These are phyloP conservation scores for Crithidia fasciculata DNA, from an alignment of 208 protist genomes.

Conservation along the genomic window DNA sequence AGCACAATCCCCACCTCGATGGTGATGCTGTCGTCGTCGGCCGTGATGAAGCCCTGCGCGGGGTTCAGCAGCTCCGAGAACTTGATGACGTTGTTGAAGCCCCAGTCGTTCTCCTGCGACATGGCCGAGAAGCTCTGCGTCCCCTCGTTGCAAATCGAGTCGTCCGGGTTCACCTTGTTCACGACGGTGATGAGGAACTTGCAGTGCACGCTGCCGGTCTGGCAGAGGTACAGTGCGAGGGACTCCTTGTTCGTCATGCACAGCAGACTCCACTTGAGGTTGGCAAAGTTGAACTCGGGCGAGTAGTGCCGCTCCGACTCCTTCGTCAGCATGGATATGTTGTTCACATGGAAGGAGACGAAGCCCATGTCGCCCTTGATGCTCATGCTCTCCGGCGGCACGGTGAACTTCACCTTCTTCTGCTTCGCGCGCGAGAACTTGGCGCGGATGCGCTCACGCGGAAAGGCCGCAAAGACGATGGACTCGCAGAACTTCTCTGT, in stretches of 20 bases:
- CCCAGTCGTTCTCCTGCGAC: conserved; percentile 93
- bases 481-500: conserved; percentile 91
- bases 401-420: conserved; percentile 86
- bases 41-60: conserved; percentile 73
- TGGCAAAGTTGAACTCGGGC: conserved; percentile 86
- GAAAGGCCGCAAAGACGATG: conserved; percentile 89
- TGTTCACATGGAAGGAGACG: conserved; percentile 88
- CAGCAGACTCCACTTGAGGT: conserved; percentile 89
- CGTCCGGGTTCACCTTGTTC: conserved; percentile 82
- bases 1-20: conserved; percentile 91
- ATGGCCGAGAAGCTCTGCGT: conserved; percentile 87
- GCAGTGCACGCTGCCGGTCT: conserved; percentile 90
- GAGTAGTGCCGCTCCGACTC: conserved; percentile 91
- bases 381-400: conserved; percentile 69
- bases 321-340: conserved; percentile 87
- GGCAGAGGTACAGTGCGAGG: conserved; percentile 90
- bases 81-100: conserved; percentile 91
- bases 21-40: conserved; percentile 82
- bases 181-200: conserved; percentile 93
- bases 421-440: conserved; percentile 77
- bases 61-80: conserved; percentile 83
- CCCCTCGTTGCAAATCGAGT: conserved; percentile 92
- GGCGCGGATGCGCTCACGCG: conserved; percentile 78
- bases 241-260: conserved; percentile 92
- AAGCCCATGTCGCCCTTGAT: conserved; percentile 91